Evolutionary conservation across 805 yeast species (phyloP), one percentile per base, ranked within the genome.

Genomic region (Tetrapisispora phaffii): DNA sequence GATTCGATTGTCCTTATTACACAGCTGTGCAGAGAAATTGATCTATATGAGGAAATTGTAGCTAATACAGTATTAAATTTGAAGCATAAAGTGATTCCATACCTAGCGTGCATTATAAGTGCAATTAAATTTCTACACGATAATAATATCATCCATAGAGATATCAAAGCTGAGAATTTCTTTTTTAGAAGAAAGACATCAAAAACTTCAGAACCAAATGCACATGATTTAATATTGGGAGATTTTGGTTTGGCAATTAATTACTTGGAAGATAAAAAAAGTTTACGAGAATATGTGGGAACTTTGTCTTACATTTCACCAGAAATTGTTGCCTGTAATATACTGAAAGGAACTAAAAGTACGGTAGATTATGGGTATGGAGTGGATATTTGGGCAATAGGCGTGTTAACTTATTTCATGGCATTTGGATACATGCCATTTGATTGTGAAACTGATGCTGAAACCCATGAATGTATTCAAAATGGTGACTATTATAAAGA

Each of bases 301-400:
- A 83, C 90, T 1, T 72, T 82, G 7, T 79, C 85, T 19, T 82
- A 82, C 60, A 77, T 82, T 74, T 82, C 89, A 0, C 90, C 90
- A 1, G 89, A 82, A 56, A 70, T 83, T 34, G 67, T 76, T 44
- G 60, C 67, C 15, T 66, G 73, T 41, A 58, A 65, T 34, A 57
- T 54, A 26, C 58, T 63, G n/a, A 53, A 60, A 1, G 47, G 51
- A 29, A 17, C 23, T 12, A 10, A 33, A 17, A 23, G 19, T 2
- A 33, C 32, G 3, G 12, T 8, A 17, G 13, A 10, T n/a, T 82
- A 82, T 52, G 74, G 75, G 22, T 70, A 65, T 49, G 72, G 76
- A 2, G 81, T 82, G 2, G 90, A 82, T 56, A 69, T 82, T 28
- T 82, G 90, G 90, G 83, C 89, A 0, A 67, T 82, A 23, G 90